phyloP scores from a whole-genome alignment of 148 eudicot species.

The Vaccinium myrtillus region DNA sequence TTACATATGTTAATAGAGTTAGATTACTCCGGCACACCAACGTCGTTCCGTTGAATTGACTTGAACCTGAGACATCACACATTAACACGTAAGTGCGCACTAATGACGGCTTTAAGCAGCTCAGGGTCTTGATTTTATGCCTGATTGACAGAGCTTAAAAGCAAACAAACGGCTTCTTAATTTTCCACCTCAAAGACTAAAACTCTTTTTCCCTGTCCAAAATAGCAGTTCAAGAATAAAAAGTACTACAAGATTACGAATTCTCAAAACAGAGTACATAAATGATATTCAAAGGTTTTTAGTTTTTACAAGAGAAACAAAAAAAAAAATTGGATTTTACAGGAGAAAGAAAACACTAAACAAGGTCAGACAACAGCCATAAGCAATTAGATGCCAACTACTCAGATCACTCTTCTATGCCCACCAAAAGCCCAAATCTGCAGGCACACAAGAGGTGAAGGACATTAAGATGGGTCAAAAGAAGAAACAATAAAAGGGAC shows the following conservation, averaged over 20 bases:
- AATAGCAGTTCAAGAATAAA: background rate
- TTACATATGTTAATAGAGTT: no score
- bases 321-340: background rate
- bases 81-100: no score
- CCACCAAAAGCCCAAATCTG: conserved; percentile 98
- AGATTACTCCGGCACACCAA: no score
- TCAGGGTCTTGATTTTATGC: no score
- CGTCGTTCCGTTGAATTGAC: no score
- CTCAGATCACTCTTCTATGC: conserved; percentile 61
- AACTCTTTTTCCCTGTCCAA: background rate
- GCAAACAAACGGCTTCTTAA: background rate
- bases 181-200: background rate
- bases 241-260: background rate
- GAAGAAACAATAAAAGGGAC: background rate
- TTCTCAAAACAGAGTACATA: background rate
- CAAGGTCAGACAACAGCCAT: background rate
- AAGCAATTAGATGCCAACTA: background rate
- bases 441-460: conserved; percentile 11
- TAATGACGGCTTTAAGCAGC: no score
- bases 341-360: background rate
- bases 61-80: no score
- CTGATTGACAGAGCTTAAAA: no score
- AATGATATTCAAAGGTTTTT: background rate
- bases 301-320: background rate
- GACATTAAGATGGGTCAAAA: conserved; percentile 1